A percentile compares a stretch with the other conserved stretches of the same genome.
These are phyloP conservation scores for Guyanaporus albipodus DNA, from an alignment of 768 basidiomycete species.

Conservation along the genomic window DNA sequence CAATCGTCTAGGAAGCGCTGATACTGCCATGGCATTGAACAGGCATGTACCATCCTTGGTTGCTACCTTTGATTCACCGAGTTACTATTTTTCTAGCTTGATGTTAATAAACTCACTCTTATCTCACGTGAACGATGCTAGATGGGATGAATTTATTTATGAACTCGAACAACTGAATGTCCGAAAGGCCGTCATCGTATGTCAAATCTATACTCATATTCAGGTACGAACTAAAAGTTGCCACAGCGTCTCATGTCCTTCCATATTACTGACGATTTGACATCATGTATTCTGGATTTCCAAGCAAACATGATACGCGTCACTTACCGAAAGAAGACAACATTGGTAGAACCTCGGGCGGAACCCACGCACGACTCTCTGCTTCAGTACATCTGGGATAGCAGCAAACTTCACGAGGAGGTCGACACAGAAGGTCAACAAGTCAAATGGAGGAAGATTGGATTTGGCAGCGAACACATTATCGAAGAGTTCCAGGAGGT, in stretches of 20 bases:
- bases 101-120: constrained; percentile 87
- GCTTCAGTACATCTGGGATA: constrained; percentile 66
- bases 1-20: constrained; percentile 69
- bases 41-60: constrained; percentile 44
- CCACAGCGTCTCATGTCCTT: constrained; percentile 76
- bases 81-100: constrained; percentile 49
- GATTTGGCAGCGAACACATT: constrained; percentile 73
- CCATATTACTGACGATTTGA: constrained; percentile 75
- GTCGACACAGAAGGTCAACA: constrained; percentile 44
- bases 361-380: constrained; percentile 55
- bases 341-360: constrained; percentile 63
- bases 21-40: constrained; percentile 80
- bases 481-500: constrained; percentile 73
- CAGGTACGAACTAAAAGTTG: constrained; percentile 9
- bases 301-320: constrained; percentile 82
- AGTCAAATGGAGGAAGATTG: constrained; percentile 73
- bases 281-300: constrained; percentile 82
- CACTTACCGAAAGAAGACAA: constrained; percentile 76
- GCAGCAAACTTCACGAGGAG: constrained; percentile 53
- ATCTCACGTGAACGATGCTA: constrained; percentile 68
- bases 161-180: constrained; percentile 75
- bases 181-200: constrained; percentile 75
- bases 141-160: constrained; percentile 76
- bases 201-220: constrained; percentile 27
- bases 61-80: background rate